Evolutionary conservation across 1,284 basidiomycete genomes (phyloP).

Genomic region (Ustilago lituana): DNA sequence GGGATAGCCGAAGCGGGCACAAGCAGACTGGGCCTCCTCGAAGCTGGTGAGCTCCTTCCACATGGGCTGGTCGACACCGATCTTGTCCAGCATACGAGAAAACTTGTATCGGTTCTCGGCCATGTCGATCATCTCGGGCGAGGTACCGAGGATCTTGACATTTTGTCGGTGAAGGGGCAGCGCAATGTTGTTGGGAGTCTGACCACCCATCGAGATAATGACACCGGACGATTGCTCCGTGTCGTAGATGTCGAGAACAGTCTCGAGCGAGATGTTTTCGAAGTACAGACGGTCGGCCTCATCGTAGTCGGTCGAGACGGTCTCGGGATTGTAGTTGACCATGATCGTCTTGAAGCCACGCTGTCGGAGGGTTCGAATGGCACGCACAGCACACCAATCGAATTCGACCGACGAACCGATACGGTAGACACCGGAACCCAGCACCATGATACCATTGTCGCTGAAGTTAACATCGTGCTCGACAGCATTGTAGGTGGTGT

Average conservation of each 20-base stretch:
- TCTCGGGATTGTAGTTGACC: slow-evolving; percentile 99
- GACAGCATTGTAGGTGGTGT: slow-evolving; percentile 94
- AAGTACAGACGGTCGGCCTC: slow-evolving; percentile 98
- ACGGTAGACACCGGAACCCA: slow-evolving; percentile 97
- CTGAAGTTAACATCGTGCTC: slow-evolving; percentile 90
- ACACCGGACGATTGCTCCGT: slow-evolving; percentile 87
- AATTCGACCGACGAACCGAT: slow-evolving; percentile 99
- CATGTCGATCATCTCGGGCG: slow-evolving; percentile 99
- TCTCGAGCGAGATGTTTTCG: slow-evolving; percentile 96
- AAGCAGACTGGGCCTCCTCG: slow-evolving; percentile 77
- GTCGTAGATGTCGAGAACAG: slow-evolving; percentile 97
- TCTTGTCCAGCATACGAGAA: slow-evolving; percentile 95
- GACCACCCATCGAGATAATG: slow-evolving; percentile 97
- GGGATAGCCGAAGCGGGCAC: slow-evolving; percentile 76
- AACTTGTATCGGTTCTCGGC: slow-evolving; percentile 99
- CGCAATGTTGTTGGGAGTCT: slow-evolving; percentile 98
- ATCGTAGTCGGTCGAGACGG: slow-evolving; percentile 98
- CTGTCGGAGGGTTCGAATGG: slow-evolving; percentile 92
- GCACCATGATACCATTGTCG: slow-evolving; percentile 94
- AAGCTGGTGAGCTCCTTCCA: slow-evolving; percentile 97
- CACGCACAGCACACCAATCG: slow-evolving; percentile 98
- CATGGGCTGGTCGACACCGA: slow-evolving; percentile 93
- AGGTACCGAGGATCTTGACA: slow-evolving; percentile 97
- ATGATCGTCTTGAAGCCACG: slow-evolving; percentile 96
- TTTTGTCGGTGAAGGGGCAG: slow-evolving; percentile 92